Evolutionary conservation across 2,329 filamentous ascomycete genomes (phyloP), one percentile per base, ranked within the genome.

Genomic region (Drechslera avenae): DNA sequence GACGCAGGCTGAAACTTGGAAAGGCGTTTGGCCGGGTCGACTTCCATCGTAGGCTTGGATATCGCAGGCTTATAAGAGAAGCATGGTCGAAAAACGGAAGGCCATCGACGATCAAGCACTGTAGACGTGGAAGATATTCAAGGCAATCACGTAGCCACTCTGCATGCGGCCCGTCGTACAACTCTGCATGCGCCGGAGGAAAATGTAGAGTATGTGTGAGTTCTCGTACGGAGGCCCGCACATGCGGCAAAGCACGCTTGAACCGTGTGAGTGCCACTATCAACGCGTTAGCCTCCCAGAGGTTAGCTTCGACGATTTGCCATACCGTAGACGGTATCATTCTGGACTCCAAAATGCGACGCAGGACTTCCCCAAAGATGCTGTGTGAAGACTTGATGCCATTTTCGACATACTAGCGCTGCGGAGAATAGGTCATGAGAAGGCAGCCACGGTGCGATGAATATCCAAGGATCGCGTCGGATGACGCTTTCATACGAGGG

Each of bases 11-110:
- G 57, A 82, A 76, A 1, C 63, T 64, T 9, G 75, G 75, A 26
- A 72, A 70, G 30, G 65, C 59, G 50, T 46, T 53, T 1, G 55
- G 56, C 13, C 53, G 64, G 14, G 51, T 58, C 10, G 59, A 52
- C 14, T 50, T 62, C 50, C 64, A 62, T 55, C 60, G 64, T 10
- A 53, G 36, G 54, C 66, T 73, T 32, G 66, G 54, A 45, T 71
- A 63, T 44, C 73, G 77, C 46, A 86, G 62, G 2, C 78, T 80
- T 49, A 78, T 71, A 46, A 86, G 76, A 14, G 82, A 76, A 52
- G 79, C 78, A 63, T 86, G 83, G 49, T 86, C 84, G 60, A 86
- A 86, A 63, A 85, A 86, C 0, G 83, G 82, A 39, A 86, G 68
- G 23, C 77, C 78, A 13, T 82, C 79, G 9, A 86, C 83, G 50